Evolutionary conservation across 2,329 filamentous ascomycete species (phyloP).

Genomic region (Cladosporium sp.): DNA sequence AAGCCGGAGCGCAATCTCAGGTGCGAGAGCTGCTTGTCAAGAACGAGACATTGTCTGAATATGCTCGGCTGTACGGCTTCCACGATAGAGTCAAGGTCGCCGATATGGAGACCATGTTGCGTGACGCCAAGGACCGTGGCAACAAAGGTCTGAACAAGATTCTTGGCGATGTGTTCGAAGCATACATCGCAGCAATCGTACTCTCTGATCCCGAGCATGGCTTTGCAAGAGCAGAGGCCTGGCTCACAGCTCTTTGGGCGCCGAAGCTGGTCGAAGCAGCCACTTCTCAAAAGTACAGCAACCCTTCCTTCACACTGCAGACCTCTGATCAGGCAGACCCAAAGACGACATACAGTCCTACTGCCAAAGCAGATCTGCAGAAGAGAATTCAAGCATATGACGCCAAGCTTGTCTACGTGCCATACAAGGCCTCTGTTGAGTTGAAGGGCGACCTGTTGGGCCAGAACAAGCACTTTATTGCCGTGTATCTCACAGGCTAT

Average conservation of each 20-base stretch:
- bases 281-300: conserved; percentile 12
- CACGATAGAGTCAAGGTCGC: conserved; percentile 58
- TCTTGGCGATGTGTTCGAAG: conserved; percentile 83
- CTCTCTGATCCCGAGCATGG: conserved; percentile 63
- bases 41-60: conserved; percentile 71
- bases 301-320: conserved; percentile 16
- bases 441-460: conserved; percentile 53
- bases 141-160: conserved; percentile 65
- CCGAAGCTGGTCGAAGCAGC: conserved; percentile 51
- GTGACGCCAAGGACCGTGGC: conserved; percentile 25
- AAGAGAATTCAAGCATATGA: conserved; percentile 31
- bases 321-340: conserved; percentile 28
- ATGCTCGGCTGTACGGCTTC: conserved; percentile 67
- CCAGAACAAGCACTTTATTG: conserved; percentile 52
- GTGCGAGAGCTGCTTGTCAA: conserved; percentile 75
- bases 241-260: conserved; percentile 74
- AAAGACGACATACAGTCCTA: conserved; percentile 30
- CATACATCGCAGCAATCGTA: conserved; percentile 78
- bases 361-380: conserved; percentile 38
- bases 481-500: conserved; percentile 63
- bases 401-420: conserved; percentile 41
- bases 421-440: conserved; percentile 51
- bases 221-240: conserved; percentile 57
- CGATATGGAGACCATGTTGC: conserved; percentile 26
- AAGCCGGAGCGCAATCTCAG: conserved; percentile 67